A percentile compares a stretch with the other conserved stretches of the same genome.
These are phyloP conservation scores for Eucalyptus regnans DNA, from an alignment of 345 rosid species.

Conservation along the genomic window DNA sequence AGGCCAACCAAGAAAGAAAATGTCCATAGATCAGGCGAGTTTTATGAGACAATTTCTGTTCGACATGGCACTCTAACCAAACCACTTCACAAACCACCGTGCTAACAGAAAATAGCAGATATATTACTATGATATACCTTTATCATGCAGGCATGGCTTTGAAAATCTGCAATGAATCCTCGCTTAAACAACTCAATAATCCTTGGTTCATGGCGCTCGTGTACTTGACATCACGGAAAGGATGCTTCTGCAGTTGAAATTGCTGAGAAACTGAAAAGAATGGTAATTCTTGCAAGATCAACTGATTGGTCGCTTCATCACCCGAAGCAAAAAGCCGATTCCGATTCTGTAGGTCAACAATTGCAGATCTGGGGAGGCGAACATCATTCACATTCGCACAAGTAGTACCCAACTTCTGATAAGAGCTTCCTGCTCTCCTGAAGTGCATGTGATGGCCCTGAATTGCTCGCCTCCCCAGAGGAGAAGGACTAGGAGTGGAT, in stretches of 20 bases:
- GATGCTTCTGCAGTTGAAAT: slow-evolving; percentile 32
- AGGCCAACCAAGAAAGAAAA: not conserved
- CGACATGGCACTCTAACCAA: not conserved
- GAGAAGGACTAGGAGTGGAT: slow-evolving; percentile 34
- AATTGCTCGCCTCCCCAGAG: slow-evolving; percentile 21
- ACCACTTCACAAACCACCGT: not conserved
- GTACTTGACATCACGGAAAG: slow-evolving; percentile 55
- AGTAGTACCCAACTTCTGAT: slow-evolving; percentile 27
- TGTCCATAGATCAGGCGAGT: not conserved
- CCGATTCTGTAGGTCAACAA: slow-evolving; percentile 29
- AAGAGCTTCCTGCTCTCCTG: slow-evolving; percentile 31
- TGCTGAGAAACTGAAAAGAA: slow-evolving; percentile 29
- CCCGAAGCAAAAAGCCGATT: slow-evolving; percentile 39
- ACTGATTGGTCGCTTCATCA: slow-evolving; percentile 43
- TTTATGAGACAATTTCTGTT: not conserved
- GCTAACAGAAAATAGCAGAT: not conserved
- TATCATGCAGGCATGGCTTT: not conserved
- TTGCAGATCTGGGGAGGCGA: slow-evolving; percentile 56
- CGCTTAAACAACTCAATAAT: slow-evolving; percentile 54
- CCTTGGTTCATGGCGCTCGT: slow-evolving; percentile 5
- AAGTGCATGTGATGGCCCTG: slow-evolving; percentile 49
- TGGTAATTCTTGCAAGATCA: slow-evolving; percentile 61
- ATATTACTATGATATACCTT: not conserved
- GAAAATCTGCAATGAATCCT: slow-evolving; percentile 50
- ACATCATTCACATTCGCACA: slow-evolving; percentile 42